Conservation (phyloP, 768 basidiomycete species). For the Collybia sp. region DNA sequence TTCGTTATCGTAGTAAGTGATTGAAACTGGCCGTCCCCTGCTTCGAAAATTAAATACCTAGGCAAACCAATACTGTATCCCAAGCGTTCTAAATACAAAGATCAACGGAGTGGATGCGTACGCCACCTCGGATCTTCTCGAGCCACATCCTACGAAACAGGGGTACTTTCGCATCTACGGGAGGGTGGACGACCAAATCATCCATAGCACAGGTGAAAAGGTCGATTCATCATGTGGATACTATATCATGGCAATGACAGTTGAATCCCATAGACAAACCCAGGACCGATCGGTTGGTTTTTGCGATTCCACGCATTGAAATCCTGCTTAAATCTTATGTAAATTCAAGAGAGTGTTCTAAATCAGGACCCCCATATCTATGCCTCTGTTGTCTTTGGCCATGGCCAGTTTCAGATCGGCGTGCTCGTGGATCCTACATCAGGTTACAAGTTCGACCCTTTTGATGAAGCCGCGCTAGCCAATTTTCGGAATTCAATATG, state of each 20-base stretch:
- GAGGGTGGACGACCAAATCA: conserved; percentile 41
- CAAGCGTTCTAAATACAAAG: conserved; percentile 24
- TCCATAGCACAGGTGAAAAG: conserved; percentile 36
- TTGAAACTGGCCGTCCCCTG: neutral
- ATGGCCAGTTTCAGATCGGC: conserved; percentile 32
- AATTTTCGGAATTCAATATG: conserved; percentile 30
- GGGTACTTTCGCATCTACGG: conserved; percentile 33
- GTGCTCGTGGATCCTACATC: conserved; percentile 32
- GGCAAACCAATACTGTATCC: conserved; percentile 11
- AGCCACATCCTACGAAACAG: conserved; percentile 32
- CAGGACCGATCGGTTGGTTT: conserved; percentile 26
- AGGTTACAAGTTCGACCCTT: conserved; percentile 22
- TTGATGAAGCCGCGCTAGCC: conserved; percentile 18
- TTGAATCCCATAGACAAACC: conserved; percentile 25
- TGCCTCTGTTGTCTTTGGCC: conserved; percentile 33
- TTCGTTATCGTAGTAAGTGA: conserved; percentile 4
- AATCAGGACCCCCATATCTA: conserved; percentile 24
- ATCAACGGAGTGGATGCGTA: conserved; percentile 25
- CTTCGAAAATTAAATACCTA: neutral
- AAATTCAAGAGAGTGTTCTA: conserved; percentile 21
- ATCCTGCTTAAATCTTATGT: neutral
- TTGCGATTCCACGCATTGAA: neutral
- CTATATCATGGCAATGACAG: no score
- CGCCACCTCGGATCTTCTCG: conserved; percentile 34
- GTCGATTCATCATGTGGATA: conserved; percentile 7